Base-by-base conservation (phyloP, 2,329 filamentous ascomycete species). In the Aureobasidium sp. region DNA sequence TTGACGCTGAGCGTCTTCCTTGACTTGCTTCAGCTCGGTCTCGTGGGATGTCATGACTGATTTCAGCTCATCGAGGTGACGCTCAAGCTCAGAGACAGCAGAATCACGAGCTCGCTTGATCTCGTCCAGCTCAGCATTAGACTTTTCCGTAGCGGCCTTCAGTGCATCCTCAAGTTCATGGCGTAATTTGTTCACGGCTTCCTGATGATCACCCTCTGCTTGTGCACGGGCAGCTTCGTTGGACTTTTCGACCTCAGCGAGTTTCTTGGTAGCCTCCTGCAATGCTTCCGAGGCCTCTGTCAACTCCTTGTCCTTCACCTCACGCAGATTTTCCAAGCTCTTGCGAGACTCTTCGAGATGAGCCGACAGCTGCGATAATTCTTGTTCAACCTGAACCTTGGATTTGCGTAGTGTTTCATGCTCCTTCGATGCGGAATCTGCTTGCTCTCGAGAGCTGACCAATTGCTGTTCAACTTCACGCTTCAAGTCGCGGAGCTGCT, bases 231-330 rank as follows among this genome's bases (percentile, higher is more conserved):
- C 20, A 8, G 39, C 39, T 47, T 53, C 47, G 15, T 41, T 44
- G 41, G 58, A 62, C 39, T 51, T 62, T 44, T 64, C 48, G 39
- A 47, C 20, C 31, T 64, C 59, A 2, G 52, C 31, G 36, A 62
- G 62, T 11, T 37, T 39, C 20, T 45, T 27, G 12, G 22, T 44
- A 6, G 59, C 39, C 41, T 47, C n/a, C 12, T 61, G 25, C n/a
- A 61, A 22, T 34, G 39, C 49, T 29, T 34, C 20, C 2, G 59
- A 44, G n/a, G 37, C 15, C 7, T 61, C 52, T n/a, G 42, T 34
- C 9, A 63, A 20, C 17, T 62, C 57, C 9, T 63, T 58, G 6
- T 59, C 61, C 22, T 63, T 63, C 9, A 14, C 52, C 20, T 22
- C 29, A 8, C 53, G 52, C 22, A 59, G 12, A 3, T 45, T 29